Conservation (phyloP, 2,329 filamentous ascomycete genomes). For the Mycosphaerelloides madeirae region DNA sequence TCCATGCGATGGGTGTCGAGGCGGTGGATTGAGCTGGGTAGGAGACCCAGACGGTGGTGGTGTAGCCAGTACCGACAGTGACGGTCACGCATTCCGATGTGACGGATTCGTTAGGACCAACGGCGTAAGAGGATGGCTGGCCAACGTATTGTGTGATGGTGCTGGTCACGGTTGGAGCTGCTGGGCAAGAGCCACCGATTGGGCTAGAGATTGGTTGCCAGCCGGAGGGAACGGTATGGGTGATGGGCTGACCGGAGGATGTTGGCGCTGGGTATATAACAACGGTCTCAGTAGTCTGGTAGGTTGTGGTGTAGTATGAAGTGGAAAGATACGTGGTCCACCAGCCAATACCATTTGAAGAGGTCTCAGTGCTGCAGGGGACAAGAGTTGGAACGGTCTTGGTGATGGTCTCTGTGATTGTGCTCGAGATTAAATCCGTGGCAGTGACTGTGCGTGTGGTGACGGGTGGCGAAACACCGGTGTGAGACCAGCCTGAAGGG, state of each 20-base stretch:
- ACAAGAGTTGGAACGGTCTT: slow-evolving; percentile 6
- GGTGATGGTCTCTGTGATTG: slow-evolving; percentile 4
- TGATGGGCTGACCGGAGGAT: too few relatives aligned
- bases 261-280: too few relatives aligned
- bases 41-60: not conserved
- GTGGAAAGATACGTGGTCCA: slow-evolving; percentile 7
- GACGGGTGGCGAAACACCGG: too few relatives aligned
- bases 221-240: too few relatives aligned
- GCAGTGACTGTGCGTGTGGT: too few relatives aligned
- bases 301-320: slow-evolving; percentile 3
- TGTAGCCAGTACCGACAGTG: not conserved
- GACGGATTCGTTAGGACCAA: not conserved
- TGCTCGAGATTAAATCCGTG: too few relatives aligned
- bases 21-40: not conserved
- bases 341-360: slow-evolving; percentile 5
- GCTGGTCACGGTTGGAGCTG: not conserved
- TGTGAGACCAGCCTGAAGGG: too few relatives aligned
- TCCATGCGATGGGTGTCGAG: too few relatives aligned
- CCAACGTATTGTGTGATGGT: not conserved
- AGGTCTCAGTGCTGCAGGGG: slow-evolving; percentile 3
- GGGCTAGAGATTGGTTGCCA: too few relatives aligned
- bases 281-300: too few relatives aligned
- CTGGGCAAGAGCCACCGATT: not conserved
- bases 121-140: not conserved
- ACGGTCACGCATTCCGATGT: not conserved